These are phyloP conservation scores for Parafenestella ontariensis DNA, from an alignment of 2,329 filamentous ascomycete genomes.

Conservation along the genomic window DNA sequence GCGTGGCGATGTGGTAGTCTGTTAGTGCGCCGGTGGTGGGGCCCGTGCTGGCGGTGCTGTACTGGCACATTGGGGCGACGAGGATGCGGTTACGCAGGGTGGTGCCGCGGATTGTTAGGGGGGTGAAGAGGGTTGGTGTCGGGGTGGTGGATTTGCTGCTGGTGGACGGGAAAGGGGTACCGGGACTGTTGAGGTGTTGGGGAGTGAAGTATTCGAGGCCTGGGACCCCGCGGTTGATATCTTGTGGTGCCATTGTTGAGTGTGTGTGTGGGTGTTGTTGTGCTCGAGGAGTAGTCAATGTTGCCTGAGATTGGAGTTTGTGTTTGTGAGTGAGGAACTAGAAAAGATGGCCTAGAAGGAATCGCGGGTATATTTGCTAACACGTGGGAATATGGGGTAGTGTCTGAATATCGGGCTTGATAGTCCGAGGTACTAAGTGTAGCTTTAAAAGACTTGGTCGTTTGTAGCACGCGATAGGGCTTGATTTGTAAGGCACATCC, in stretches of 20 bases:
- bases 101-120: slow-evolving; percentile 44
- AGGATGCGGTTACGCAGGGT: slow-evolving; percentile 48
- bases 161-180: slow-evolving; percentile 35
- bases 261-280: background rate
- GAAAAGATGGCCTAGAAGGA: background rate
- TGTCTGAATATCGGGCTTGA: background rate
- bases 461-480: slow-evolving; percentile 3
- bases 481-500: slow-evolving; percentile 22
- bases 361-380: background rate
- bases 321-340: background rate
- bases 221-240: slow-evolving; percentile 35
- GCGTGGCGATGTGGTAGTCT: slow-evolving; percentile 48
- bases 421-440: background rate
- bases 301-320: background rate
- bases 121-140: slow-evolving; percentile 44
- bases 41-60: slow-evolving; percentile 41
- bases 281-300: background rate
- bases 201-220: slow-evolving; percentile 56
- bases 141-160: slow-evolving; percentile 9
- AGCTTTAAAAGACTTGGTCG: background rate
- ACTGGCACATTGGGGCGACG: slow-evolving; percentile 51
- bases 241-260: slow-evolving; percentile 33
- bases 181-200: slow-evolving; percentile 51
- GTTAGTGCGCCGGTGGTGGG: slow-evolving; percentile 46
- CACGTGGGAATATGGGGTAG: background rate